These are phyloP conservation scores for Dryas alaskensis DNA, from an alignment of 306 rosid species.

Conservation along the genomic window DNA sequence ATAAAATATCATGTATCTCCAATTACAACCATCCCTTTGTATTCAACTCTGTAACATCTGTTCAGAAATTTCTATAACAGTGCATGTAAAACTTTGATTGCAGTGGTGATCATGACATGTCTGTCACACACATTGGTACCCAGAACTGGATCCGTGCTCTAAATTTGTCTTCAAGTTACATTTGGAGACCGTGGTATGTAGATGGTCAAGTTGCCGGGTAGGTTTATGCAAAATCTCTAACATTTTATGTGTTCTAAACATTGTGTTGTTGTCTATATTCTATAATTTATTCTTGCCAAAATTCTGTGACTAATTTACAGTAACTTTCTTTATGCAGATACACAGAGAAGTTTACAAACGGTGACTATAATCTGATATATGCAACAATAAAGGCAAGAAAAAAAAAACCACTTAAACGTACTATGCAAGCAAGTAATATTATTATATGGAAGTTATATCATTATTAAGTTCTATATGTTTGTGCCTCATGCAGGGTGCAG, in stretches of 20 bases:
- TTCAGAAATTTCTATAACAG: neutral
- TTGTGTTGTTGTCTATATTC: neutral
- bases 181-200: slow-evolving; percentile 32
- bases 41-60: neutral
- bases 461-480: neutral
- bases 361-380: slow-evolving; percentile 15
- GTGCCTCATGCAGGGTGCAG: slow-evolving; percentile 21
- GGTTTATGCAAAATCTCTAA: neutral
- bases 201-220: slow-evolving; percentile 39
- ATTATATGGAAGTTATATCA: neutral
- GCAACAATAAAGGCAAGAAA: slow-evolving; percentile 26
- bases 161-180: slow-evolving; percentile 12
- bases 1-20: no score
- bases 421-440: neutral
- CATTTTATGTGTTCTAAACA: neutral
- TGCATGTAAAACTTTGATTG: neutral
- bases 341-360: slow-evolving; percentile 17
- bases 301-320: neutral
- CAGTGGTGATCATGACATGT: slow-evolving; percentile 34
- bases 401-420: neutral
- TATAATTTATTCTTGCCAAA: neutral
- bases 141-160: slow-evolving; percentile 26
- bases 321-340: slow-evolving; percentile 19
- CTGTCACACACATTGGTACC: slow-evolving; percentile 30
- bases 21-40: no score